Evolutionary conservation across 108 stramenopile genomes (phyloP).

Genomic region (Fistulifera solaris): DNA sequence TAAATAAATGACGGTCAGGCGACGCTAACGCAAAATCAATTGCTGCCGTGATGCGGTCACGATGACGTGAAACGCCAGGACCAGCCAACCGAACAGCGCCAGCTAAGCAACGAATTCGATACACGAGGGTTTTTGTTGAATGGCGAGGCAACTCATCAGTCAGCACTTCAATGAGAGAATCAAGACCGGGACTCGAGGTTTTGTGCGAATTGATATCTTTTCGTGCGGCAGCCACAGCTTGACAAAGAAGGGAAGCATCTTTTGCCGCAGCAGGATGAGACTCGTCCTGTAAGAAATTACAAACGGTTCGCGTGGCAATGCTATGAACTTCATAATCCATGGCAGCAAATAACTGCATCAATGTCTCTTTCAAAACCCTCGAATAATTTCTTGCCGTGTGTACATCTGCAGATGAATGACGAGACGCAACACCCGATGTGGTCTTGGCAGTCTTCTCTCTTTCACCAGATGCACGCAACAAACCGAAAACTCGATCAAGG

Average conservation of each 20-base stretch:
- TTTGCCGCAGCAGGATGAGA: slow-evolving; percentile 71
- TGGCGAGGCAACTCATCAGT: slow-evolving; percentile 53
- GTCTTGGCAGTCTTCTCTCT: slow-evolving; percentile 72
- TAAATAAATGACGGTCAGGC: slow-evolving; percentile 66
- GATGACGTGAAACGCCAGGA: slow-evolving; percentile 38
- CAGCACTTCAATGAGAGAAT: slow-evolving; percentile 59
- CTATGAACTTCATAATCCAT: slow-evolving; percentile 64
- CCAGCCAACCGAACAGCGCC: slow-evolving; percentile 72
- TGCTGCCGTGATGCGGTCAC: slow-evolving; percentile 33
- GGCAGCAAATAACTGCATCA: slow-evolving; percentile 64
- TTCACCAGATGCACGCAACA: slow-evolving; percentile 71
- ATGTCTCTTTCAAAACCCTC: slow-evolving; percentile 65
- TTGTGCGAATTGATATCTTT: slow-evolving; percentile 3
- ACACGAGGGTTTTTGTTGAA: slow-evolving; percentile 65
- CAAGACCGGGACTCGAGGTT: slow-evolving; percentile 51
- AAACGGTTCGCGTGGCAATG: slow-evolving; percentile 48
- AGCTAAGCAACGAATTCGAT: slow-evolving; percentile 68
- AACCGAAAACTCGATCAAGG: slow-evolving; percentile 73
- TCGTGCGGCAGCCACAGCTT: slow-evolving; percentile 59
- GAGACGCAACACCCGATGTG: slow-evolving; percentile 47
- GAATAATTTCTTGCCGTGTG: slow-evolving; percentile 70
- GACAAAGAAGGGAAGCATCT: slow-evolving; percentile 66
- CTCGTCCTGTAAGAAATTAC: slow-evolving; percentile 60
- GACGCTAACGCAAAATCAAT: slow-evolving; percentile 53
- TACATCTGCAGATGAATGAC: slow-evolving; percentile 71